These are phyloP conservation scores for Monosporascus ibericus DNA, from an alignment of 2,329 filamentous ascomycete genomes.

Conservation along the genomic window DNA sequence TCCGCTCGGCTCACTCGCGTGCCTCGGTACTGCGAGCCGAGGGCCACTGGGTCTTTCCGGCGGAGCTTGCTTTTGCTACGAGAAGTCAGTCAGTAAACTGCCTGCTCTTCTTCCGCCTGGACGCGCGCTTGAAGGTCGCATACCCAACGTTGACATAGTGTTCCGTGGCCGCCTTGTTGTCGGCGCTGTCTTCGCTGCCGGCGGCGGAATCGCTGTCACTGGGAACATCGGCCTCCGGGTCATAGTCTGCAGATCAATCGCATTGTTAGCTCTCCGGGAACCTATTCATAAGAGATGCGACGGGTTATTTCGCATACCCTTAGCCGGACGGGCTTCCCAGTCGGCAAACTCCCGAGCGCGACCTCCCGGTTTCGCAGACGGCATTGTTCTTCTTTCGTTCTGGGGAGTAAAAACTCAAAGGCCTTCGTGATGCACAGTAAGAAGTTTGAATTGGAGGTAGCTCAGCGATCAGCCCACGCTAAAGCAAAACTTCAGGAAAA, in stretches of 20 bases:
- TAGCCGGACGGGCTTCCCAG: constrained; percentile 53
- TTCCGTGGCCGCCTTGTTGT: constrained; percentile 63
- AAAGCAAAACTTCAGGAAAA: constrained; percentile 29
- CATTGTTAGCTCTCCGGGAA: constrained; percentile 7
- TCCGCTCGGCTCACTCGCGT: constrained; percentile 63
- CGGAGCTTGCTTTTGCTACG: constrained; percentile 74
- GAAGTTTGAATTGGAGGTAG: background rate
- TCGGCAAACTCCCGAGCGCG: constrained; percentile 57
- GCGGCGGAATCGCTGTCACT: constrained; percentile 46
- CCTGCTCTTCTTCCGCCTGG: background rate
- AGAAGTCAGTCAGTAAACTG: constrained; percentile 1
- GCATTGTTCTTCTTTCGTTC: background rate
- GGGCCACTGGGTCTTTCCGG: constrained; percentile 58
- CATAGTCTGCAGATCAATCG: constrained; percentile 56
- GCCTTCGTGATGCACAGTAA: no score
- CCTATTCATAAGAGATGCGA: no score
- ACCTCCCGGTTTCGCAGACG: constrained; percentile 38
- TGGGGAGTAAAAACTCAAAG: no score
- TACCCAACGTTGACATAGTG: constrained; percentile 78
- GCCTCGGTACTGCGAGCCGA: constrained; percentile 79
- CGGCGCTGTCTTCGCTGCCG: constrained; percentile 43
- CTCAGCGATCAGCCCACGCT: constrained; percentile 5
- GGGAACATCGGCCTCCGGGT: constrained; percentile 65
- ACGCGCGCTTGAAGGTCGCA: background rate
- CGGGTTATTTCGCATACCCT: constrained; percentile 40